Percentiles rank a stretch among this genome's conserved stretches.
Conservation (phyloP, 768 basidiomycete species). For the Termitomyces bulborhizus region DNA sequence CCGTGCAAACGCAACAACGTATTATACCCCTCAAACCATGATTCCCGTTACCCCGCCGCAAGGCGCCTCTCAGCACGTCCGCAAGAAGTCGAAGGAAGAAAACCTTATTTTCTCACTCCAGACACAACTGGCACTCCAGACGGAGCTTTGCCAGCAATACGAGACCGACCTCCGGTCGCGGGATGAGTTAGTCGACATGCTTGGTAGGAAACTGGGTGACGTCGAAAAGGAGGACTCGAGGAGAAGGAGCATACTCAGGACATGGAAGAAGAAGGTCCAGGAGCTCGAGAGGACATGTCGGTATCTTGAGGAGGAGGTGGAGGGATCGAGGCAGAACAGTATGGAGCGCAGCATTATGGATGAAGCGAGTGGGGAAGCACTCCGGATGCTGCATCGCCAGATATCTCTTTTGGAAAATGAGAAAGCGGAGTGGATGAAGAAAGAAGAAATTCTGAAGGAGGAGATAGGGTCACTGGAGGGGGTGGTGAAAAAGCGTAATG, state of each 20-base stretch:
- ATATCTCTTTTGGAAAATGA: conserved; percentile 74
- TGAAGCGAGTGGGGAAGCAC: conserved; percentile 70
- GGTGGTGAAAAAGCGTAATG: conserved; percentile 36
- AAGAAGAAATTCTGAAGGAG: conserved; percentile 34
- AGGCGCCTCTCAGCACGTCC: conserved; percentile 34
- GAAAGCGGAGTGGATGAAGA: conserved; percentile 39
- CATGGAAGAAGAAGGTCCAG: conserved; percentile 73
- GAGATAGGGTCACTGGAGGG: conserved; percentile 46
- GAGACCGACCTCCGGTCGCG: conserved; percentile 69
- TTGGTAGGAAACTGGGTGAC: conserved; percentile 46
- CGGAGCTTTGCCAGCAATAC: conserved; percentile 70
- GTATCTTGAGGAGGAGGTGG: conserved; percentile 80
- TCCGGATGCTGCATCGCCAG: conserved; percentile 74
- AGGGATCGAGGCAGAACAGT: conserved; percentile 75
- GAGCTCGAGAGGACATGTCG: conserved; percentile 67
- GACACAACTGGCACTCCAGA: conserved; percentile 69
- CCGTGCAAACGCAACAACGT: conserved; percentile 64
- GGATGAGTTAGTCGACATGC: conserved; percentile 62
- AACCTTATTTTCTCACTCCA: conserved; percentile 66
- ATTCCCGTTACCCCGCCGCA: conserved; percentile 62
- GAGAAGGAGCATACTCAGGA: conserved; percentile 44
- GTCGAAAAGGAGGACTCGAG: conserved; percentile 61
- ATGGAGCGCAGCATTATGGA: conserved; percentile 81
- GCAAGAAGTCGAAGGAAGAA: conserved; percentile 66
- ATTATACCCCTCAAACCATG: conserved; percentile 71